Evolutionary conservation across 108 stramenopile species (phyloP).

Genomic region (Conticribra weissflogii): DNA sequence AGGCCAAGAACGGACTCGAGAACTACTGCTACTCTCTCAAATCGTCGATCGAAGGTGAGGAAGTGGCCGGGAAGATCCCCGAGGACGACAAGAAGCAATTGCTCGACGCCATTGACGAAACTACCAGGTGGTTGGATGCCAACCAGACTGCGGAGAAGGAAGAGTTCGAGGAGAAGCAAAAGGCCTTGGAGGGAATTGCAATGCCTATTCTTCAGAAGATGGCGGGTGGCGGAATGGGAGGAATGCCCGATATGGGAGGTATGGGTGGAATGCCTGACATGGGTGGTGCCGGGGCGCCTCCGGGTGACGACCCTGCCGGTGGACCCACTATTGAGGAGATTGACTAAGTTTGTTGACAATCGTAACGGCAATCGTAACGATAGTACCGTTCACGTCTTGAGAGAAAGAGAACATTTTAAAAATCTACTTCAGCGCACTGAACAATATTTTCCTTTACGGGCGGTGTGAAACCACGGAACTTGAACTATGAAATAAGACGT

Average conservation of each 20-base stretch:
- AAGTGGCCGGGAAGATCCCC: conserved; percentile 87
- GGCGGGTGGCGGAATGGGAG: conserved; percentile 51
- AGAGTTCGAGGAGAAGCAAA: conserved; percentile 98
- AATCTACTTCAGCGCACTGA: too few species aligned
- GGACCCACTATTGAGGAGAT: conserved; percentile 95
- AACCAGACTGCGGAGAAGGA: conserved; percentile 97
- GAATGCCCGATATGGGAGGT: conserved; percentile 68
- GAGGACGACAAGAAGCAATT: conserved; percentile 84
- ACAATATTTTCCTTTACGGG: too few species aligned
- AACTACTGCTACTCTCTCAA: too few species aligned
- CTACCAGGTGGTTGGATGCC: conserved; percentile 91
- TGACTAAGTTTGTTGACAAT: conserved; percentile 52
- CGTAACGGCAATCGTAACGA: too few species aligned
- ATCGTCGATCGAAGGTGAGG: conserved; percentile 87
- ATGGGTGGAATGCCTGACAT: too few species aligned
- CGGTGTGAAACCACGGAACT: too few species aligned
- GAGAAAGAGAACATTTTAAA: too few species aligned
- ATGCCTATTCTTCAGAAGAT: conserved; percentile 93
- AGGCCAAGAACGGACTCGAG: conserved; percentile 97
- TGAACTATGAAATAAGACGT: too few species aligned
- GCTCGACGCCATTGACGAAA: conserved; percentile 86
- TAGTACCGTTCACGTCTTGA: too few species aligned
- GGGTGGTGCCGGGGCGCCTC: conserved; percentile 66
- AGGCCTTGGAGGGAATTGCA: conserved; percentile 91
- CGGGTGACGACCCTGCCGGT: conserved; percentile 76